These are phyloP conservation scores for Leccinellum rugosiceps DNA, from an alignment of 768 basidiomycete genomes.

Conservation along the genomic window DNA sequence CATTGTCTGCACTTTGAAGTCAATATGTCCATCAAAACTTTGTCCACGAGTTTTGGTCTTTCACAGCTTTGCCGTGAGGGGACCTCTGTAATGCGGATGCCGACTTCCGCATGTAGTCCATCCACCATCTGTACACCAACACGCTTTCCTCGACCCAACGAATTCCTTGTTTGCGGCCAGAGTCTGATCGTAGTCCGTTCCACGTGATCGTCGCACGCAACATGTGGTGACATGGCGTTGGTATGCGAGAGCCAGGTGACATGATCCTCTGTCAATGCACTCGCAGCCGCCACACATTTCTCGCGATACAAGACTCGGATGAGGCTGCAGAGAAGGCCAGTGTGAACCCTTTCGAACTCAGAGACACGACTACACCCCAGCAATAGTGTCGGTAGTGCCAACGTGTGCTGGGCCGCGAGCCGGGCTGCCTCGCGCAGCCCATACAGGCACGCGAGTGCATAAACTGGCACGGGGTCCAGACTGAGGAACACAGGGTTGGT, in stretches of 20 bases:
- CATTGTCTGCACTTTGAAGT: constrained; percentile 3
- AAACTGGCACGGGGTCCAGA: constrained; percentile 5
- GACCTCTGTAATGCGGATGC: background rate
- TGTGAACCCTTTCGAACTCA: constrained; percentile 10
- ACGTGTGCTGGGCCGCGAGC: constrained; percentile 3
- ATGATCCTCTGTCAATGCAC: too few relatives aligned
- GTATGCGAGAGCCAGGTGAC: too few relatives aligned
- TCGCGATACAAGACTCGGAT: constrained; percentile 11
- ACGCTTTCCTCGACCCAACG: too few relatives aligned
- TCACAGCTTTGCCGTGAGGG: constrained; percentile 1
- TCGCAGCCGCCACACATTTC: too few relatives aligned
- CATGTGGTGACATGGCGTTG: too few relatives aligned
- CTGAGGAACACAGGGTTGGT: background rate
- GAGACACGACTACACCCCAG: background rate
- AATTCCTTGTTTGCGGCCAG: background rate
- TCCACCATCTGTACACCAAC: constrained; percentile 13
- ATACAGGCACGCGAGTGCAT: constrained; percentile 12
- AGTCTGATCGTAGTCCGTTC: too few relatives aligned
- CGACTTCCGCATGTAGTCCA: constrained; percentile 15
- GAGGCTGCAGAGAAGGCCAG: constrained; percentile 3
- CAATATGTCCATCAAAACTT: background rate
- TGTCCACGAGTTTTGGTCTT: background rate
- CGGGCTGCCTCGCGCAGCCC: background rate
- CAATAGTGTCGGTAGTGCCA: constrained; percentile 3
- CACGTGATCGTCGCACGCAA: too few relatives aligned